These are phyloP conservation scores for Mycosphaerella sp. DNA, from an alignment of 2,329 filamentous ascomycete genomes.

Conservation along the genomic window DNA sequence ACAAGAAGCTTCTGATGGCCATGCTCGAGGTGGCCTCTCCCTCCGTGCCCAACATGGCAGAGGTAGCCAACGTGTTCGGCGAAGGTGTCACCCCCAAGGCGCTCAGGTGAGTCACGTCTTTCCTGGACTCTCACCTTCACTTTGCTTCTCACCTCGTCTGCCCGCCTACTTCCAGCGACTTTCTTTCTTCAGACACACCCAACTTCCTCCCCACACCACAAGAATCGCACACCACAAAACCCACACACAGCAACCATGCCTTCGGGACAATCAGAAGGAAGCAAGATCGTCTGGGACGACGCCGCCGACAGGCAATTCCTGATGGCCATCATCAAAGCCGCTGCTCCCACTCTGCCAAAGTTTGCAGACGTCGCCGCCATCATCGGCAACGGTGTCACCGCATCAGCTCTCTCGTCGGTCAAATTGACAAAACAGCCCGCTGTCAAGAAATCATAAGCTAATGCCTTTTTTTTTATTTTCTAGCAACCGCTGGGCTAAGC, in stretches of 20 bases:
- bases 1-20: background rate
- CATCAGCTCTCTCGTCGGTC: background rate
- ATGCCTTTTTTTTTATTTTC: background rate
- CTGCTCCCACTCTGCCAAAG: constrained; percentile 5
- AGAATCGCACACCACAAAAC: background rate
- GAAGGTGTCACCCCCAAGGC: background rate
- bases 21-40: background rate
- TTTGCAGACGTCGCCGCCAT: background rate
- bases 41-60: background rate
- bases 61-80: background rate
- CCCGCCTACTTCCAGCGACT: background rate
- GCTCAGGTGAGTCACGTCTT: background rate
- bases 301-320: constrained; percentile 17
- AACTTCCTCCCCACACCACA: too few species aligned
- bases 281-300: constrained; percentile 14
- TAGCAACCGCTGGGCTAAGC: constrained; percentile 1
- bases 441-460: background rate
- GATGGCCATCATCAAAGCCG: constrained; percentile 16
- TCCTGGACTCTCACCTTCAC: background rate
- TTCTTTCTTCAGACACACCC: background rate
- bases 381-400: background rate
- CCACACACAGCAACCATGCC: background rate
- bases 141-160: background rate
- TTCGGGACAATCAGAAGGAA: background rate
- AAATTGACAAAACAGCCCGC: too few species aligned